Base-by-base conservation (phyloP, 2,329 filamentous ascomycete species). In the Neodidymelliopsis sp. region DNA sequence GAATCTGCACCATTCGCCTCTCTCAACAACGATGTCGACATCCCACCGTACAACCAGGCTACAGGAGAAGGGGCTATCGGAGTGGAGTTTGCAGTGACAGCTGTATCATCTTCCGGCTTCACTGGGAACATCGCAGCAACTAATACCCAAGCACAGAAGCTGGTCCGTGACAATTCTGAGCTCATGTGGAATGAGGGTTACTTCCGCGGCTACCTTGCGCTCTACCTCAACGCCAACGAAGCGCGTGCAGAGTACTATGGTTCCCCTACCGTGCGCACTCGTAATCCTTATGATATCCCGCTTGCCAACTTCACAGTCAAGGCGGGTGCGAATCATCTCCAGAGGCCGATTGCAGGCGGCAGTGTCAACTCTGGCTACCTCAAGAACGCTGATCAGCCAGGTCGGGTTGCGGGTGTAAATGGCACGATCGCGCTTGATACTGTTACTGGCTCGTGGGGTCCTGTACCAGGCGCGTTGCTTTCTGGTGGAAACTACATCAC, bases 291-390 rank as follows among this genome's bases (percentile, higher is more conserved):
- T 60, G 86, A 89, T 61, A 77, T 88, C 33, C 77, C 80, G 3
- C 70, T 89, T 9, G 86, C 84, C 2, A 87, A 86, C 67, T 89
- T 89, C 64, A 86, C 84, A 0, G 84, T 89, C 15, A 62, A 78
- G 45, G 77, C 71, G n/a, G 84, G 83, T 1, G 83, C 78, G 43
- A 88, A 87, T 57, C 77, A 74, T 49, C 63, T 87, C 29, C 60
- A 74, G 47, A 60, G 79, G 8, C 74, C 76, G 4, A 72, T 77
- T 29, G 75, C 70, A 2, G 71, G 73, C 4, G 49, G 44, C 11
- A 49, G 20, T 6, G 49, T 52, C 2, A 47, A 20, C 25, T 41
- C 36, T 5, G 49, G 42, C 6, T 46, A 47, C 8, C 28, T 47
- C 16, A 52, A 43, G 42, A 34, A 47, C 6, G 49, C 42, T 3